Percentiles rank a stretch among this genome's conserved stretches.
Evolutionary conservation across 768 basidiomycete genomes (phyloP).

Genomic region (Tubosaeta sp.): DNA sequence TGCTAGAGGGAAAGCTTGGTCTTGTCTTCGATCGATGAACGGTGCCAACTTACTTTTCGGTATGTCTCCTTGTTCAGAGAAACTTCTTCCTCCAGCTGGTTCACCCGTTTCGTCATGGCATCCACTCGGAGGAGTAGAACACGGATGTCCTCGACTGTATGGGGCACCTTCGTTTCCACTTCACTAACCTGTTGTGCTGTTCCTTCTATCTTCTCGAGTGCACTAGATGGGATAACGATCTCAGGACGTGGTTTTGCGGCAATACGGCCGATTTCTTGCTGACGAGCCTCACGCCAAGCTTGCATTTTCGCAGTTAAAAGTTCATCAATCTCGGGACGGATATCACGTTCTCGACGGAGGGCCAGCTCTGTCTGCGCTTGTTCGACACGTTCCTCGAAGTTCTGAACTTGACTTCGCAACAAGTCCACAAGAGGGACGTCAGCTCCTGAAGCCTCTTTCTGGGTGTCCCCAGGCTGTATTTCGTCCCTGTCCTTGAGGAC

Average conservation of each 20-base stretch:
- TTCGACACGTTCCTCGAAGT: conserved; percentile 29
- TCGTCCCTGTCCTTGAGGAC: conserved; percentile 15
- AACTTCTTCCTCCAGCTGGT: conserved; percentile 21
- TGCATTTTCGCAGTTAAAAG: conserved; percentile 16
- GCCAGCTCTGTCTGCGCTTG: conserved; percentile 29
- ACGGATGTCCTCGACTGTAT: conserved; percentile 23
- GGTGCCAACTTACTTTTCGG: conserved; percentile 13
- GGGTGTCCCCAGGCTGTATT: neutral
- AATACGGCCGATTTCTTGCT: conserved; percentile 15
- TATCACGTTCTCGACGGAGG: conserved; percentile 18
- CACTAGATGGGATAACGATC: conserved; percentile 17
- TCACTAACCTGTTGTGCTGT: conserved; percentile 12
- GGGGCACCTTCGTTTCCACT: conserved; percentile 23
- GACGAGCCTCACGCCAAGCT: conserved; percentile 20
- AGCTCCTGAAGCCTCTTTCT: neutral
- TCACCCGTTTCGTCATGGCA: conserved; percentile 17
- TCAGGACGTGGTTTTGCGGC: conserved; percentile 13
- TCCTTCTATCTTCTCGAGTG: conserved; percentile 17
- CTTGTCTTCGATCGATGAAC: neutral
- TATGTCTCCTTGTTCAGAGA: conserved; percentile 11
- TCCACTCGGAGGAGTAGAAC: conserved; percentile 22
- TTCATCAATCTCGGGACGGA: conserved; percentile 17
- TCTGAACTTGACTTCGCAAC: conserved; percentile 15
- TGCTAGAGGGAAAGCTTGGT: conserved; percentile 12
- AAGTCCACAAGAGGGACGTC: conserved; percentile 1